Base-by-base conservation (phyloP, 1,139 yeast species). In the Kodamaea suecica region DNA sequence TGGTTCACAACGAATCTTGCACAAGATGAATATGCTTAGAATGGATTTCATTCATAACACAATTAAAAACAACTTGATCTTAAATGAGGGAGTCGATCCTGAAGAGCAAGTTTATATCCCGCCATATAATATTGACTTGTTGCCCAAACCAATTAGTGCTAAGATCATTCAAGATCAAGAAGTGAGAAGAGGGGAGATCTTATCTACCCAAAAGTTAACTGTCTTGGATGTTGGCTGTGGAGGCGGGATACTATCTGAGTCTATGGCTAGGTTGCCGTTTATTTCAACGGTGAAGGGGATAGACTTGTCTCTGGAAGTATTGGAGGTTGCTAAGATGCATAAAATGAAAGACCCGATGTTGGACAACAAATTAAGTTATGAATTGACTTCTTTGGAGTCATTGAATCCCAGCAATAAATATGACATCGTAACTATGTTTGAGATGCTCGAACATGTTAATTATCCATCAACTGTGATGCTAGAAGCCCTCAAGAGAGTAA, bases 221-320 rank as follows among this genome's bases (percentile, higher is more conserved):
- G 90, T 80, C 1, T 63, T 92, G 41, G 99, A 92, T 54, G 81
- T 92, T 36, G 99, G 99, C 0, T 94, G 98, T 55, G 99, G 99
- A 15, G 99, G 98, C 5, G 99, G 99, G 0, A 81, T 92, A 19
- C 66, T 92, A 28, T 67, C 90, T 4, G 99, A 92, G 55, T 80
- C 95, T 1, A 61, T 92, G 55, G 96, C 96, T 0, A 67, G 99
- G 45, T 63, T 85, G 47, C 74, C 76, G 7, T 76, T 71, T 43
- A 78, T 87, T 5, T 60, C 68, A 7, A 55, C 61, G 4, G 97
- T 92, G 3, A 69, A 68, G 35, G 99, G 95, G 2, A 78, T 92
- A 33, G 98, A 92, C 59, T 70, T 92, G 49, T 84, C 97, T 0
- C 67, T 73, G 0, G 95, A 87, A 30, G 96, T 90, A 6, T 54